Conservation (phyloP, 139 green algal genomes). For the Deuterostichococcus epilithicus region DNA sequence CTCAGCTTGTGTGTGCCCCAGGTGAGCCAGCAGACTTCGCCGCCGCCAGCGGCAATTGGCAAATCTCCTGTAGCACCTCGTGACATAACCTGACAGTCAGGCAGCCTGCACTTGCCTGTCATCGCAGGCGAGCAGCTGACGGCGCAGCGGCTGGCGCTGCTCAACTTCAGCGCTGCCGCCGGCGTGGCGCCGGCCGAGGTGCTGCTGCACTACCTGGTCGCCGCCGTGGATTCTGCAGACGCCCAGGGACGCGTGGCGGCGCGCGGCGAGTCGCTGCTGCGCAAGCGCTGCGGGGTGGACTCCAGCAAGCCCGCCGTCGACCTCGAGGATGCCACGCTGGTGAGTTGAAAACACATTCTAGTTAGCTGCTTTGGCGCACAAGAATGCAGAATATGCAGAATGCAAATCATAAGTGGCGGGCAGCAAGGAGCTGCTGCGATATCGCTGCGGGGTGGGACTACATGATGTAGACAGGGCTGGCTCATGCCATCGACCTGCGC, state of each 20-base stretch:
- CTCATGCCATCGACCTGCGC: too few species aligned
- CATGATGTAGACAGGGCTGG: too few species aligned
- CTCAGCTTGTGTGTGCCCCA: too few species aligned
- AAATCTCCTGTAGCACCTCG: background rate
- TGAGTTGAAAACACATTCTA: slow-evolving; percentile 1
- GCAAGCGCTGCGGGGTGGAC: slow-evolving; percentile 47
- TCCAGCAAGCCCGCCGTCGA: slow-evolving; percentile 46
- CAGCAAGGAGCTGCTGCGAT: too few species aligned
- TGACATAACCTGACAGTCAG: background rate
- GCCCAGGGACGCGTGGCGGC: slow-evolving; percentile 26
- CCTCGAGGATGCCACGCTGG: slow-evolving; percentile 53
- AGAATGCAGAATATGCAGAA: too few species aligned
- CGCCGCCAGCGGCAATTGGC: background rate
- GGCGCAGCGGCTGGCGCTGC: slow-evolving; percentile 64
- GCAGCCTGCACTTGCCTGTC: background rate
- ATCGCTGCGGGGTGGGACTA: too few species aligned
- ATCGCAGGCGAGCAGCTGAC: slow-evolving; percentile 30
- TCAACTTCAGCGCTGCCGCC: slow-evolving; percentile 64
- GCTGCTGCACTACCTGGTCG: slow-evolving; percentile 59
- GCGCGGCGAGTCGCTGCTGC: slow-evolving; percentile 74
- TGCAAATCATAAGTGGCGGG: too few species aligned
- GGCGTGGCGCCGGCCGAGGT: slow-evolving; percentile 32
- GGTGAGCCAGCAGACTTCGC: too few species aligned
- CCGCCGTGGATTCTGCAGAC: slow-evolving; percentile 56
- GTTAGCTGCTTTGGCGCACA: too few species aligned